Evolutionary conservation across 176 grass and related monocot genomes (phyloP).

Genomic region (Aegilops sharonensis): DNA sequence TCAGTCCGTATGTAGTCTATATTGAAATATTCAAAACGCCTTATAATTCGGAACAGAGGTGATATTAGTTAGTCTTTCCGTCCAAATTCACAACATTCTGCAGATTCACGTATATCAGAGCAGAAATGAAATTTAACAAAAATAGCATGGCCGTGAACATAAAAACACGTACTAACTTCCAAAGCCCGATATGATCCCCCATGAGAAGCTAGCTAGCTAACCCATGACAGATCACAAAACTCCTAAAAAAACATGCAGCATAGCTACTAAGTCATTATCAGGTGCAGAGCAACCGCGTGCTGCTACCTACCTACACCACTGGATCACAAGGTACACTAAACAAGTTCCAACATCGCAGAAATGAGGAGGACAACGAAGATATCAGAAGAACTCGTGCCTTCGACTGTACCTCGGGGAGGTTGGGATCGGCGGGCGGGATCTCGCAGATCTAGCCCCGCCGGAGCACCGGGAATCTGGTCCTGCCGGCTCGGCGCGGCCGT

Average conservation of each 20-base stretch:
- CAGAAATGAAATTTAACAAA: not conserved
- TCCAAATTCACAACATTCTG: not conserved
- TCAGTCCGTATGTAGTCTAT: too few relatives aligned
- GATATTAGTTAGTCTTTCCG: not conserved
- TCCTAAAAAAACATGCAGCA: not conserved
- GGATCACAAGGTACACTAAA: conserved; percentile 1
- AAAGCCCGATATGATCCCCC: not conserved
- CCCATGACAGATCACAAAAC: conserved; percentile 4
- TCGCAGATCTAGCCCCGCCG: conserved; percentile 29
- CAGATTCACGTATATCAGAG: not conserved
- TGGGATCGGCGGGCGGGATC: conserved; percentile 4
- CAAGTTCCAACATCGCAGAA: not conserved
- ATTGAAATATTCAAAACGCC: too few relatives aligned
- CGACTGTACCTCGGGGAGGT: conserved; percentile 10
- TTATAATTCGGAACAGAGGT: too few relatives aligned
- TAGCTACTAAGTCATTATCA: not conserved
- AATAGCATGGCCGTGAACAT: not conserved
- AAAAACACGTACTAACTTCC: not conserved
- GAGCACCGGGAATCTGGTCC: conserved; percentile 23
- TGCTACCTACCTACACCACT: not conserved
- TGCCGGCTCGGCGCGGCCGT: not conserved
- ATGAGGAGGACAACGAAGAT: not conserved
- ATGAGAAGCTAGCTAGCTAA: conserved; percentile 17
- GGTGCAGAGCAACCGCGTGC: conserved; percentile 6
- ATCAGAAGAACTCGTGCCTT: not conserved